Evolutionary conservation across 768 basidiomycete genomes (phyloP), one percentile per base, ranked within the genome.

Genomic region (Lentinula detonsa): DNA sequence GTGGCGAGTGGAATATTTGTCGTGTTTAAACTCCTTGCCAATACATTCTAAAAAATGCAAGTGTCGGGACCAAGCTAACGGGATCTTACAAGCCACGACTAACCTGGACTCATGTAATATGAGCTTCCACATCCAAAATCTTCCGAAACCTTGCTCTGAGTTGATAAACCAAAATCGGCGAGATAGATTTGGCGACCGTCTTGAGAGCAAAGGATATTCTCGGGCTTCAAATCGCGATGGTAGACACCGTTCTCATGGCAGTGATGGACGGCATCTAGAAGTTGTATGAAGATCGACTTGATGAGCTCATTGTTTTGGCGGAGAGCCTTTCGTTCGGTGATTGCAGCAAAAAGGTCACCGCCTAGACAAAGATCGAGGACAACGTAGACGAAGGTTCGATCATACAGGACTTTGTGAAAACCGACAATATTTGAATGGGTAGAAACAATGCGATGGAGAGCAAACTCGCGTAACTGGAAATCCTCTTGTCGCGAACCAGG

Each of bases 201-300:
- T 67, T 71, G 73, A 62, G 70, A 80, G 67, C 83, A 85, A 40
- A 94, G 74, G 31, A 93, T 78, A 70, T 88, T 92, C 70, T 93
- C 93, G 0, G 92, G 92, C 72, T 95, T 94, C 67, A 95, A 81
- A 67, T 94, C 91, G 28, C 92, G 88, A 73, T 95, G 93, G 68
- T 82, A 92, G 63, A 95, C 84, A 9, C 85, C 83, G 45, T 78
- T 76, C 45, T 75, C 70, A 67, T 95, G 91, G 67, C 88, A 91
- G 69, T 87, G 80, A 53, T 87, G 79, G 46, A 95, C 83, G 1
- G 89, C 89, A 64, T 92, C 89, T 56, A 95, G 74, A 54, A 95
- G 82, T 68, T 93, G 87, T n/a, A 90, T 64, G 72, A 91, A 93
- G 40, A 85, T 81, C 34, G 72, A 69, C 69, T 82, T 87, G 75